Evolutionary conservation across 1,284 basidiomycete genomes (phyloP), one percentile per base, ranked within the genome.

Genomic region (Fomitiporia mediterranea): DNA sequence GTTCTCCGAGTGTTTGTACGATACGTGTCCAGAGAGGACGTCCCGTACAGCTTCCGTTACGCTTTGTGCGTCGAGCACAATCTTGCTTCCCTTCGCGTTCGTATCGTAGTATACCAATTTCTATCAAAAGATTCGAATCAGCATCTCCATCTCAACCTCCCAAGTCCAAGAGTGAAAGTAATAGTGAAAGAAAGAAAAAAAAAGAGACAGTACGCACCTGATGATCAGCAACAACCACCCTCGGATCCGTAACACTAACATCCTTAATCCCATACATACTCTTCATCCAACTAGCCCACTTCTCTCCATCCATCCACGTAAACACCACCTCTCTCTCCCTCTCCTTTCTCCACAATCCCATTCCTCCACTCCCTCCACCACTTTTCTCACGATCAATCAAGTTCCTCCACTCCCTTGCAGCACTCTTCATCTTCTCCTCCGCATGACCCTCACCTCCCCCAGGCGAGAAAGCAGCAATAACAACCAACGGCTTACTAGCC

Each of bases 281-380:
- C 75, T 89, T 91, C 70, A 95, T 73, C 92, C 92, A 96, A 53
- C 80, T 84, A 17, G 71, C 75, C 92, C 93, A 95, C 67, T 77
- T 79, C 23, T 82, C 82, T 0, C 74, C 80, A 65, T 96, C 89
- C 80, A 95, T 93, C 83, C 85, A 91, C 6, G 85, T 79, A 70
- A 94, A 96, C 52, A 93, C 80, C 0, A 95, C 85, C 74, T 2
- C 35, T 17, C 17, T 37, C 35, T 37, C 35, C 17, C 4, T 6
- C 35, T 37, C 35, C 27, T 17, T 37, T 17, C 35, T 43, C 27
- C 42, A 1, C 42, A 43, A 13, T n/a, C 28, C 27, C 74, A 4
- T 62, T 67, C 8, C 73, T 77, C 59, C 71, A 70, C 34, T 8
- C 27, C 6, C 27, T 19, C 21, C 30, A 39, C 8, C 48, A 30